These are phyloP conservation scores for Metarhizium guizhouense DNA, from an alignment of 2,329 filamentous ascomycete genomes.

Conservation along the genomic window DNA sequence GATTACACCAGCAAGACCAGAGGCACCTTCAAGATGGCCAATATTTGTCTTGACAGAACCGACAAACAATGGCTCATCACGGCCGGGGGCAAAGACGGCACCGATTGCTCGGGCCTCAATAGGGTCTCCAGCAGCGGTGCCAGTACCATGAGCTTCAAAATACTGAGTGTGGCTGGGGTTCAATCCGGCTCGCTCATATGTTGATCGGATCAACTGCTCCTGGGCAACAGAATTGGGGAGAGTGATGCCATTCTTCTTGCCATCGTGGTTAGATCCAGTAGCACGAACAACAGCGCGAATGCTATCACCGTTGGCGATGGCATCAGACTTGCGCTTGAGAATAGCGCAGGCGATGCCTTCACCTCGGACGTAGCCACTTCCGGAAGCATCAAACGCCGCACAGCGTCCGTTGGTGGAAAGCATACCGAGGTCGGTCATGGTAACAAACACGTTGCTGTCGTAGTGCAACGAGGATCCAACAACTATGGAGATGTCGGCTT, in stretches of 20 bases:
- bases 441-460: neutral
- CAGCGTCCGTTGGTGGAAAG: slow-evolving; percentile 14
- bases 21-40: slow-evolving; percentile 13
- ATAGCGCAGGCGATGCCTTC: slow-evolving; percentile 33
- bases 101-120: slow-evolving; percentile 17
- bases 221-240: slow-evolving; percentile 7
- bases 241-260: slow-evolving; percentile 1
- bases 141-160: slow-evolving; percentile 34
- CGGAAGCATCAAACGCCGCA: slow-evolving; percentile 24
- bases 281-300: slow-evolving; percentile 13
- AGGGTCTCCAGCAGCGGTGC: slow-evolving; percentile 20
- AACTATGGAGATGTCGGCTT: slow-evolving; percentile 1
- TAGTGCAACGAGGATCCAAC: slow-evolving; percentile 9
- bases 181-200: slow-evolving; percentile 9
- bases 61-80: slow-evolving; percentile 18
- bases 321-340: slow-evolving; percentile 33
- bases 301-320: slow-evolving; percentile 30
- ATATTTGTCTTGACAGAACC: slow-evolving; percentile 21
- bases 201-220: slow-evolving; percentile 4
- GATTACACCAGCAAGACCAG: slow-evolving; percentile 14
- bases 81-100: slow-evolving; percentile 7
- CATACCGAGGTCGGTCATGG: slow-evolving; percentile 1
- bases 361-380: slow-evolving; percentile 34
- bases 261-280: neutral
- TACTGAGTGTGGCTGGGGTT: slow-evolving; percentile 17